phyloP scores from a whole-genome alignment of 345 rosid genomes.

The Salix exigua region DNA sequence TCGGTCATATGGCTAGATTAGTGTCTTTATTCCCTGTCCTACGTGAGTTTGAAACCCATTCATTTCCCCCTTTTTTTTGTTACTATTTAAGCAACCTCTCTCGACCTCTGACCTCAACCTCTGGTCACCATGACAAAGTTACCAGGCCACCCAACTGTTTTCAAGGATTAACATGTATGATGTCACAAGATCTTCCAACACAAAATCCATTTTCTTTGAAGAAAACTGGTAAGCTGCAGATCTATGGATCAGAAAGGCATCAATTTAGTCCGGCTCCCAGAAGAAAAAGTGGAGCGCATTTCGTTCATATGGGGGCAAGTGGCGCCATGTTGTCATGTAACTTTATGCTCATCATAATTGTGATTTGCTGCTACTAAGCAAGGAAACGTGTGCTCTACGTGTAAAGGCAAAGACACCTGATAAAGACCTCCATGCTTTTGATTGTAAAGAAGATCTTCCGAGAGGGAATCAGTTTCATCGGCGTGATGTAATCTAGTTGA shows the following conservation, averaged over 20 bases:
- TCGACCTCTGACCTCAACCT: not conserved
- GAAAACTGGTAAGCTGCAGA: not conserved
- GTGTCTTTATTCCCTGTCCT: not conserved
- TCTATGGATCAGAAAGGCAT: not conserved
- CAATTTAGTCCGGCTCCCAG: not conserved
- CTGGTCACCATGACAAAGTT: not conserved
- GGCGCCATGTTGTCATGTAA: not conserved
- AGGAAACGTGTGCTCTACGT: constrained; percentile 12
- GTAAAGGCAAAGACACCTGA: constrained; percentile 17
- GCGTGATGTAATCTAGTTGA: constrained; percentile 11
- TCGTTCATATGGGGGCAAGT: not conserved
- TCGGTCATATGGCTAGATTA: too few relatives aligned
- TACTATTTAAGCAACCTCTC: not conserved
- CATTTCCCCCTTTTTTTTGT: not conserved
- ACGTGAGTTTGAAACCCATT: not conserved
- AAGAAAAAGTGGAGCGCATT: not conserved
- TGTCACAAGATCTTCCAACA: not conserved
- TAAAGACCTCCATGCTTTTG: constrained; percentile 9
- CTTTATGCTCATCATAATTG: not conserved
- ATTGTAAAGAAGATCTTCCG: not conserved
- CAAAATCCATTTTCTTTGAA: not conserved
- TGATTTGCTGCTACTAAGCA: not conserved
- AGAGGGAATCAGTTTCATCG: constrained; percentile 11
- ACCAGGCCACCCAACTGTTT: not conserved
- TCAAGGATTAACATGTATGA: not conserved